Evolutionary conservation across 2,329 filamentous ascomycete species (phyloP), one percentile per base, ranked within the genome.

Genomic region (Fusarium chuoi): DNA sequence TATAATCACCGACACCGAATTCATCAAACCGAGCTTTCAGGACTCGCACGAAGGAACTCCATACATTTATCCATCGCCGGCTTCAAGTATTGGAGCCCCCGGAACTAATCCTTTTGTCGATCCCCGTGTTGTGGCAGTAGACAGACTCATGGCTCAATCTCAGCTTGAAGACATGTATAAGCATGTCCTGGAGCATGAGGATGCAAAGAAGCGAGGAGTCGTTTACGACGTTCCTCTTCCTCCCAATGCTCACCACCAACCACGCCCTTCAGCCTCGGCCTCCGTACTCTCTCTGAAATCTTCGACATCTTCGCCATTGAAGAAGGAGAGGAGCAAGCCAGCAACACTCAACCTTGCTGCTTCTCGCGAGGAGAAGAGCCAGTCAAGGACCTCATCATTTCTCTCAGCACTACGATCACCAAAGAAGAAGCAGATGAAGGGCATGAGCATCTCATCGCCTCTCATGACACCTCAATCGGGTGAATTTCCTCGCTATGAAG

Each of bases 111-210:
- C 88, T 22, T 91, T 90, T 28, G 93, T 98, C 68, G 94, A 98
- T 81, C 91, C 92, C 67, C 88, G 88, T 67, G 89, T 98, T 22
- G 88, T 98, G 30, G 89, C 92, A 67, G 88, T 89, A 68, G 94
- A 98, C 82, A 90, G 89, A 80, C 87, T 89, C 78, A 92, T 92
- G 85, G 91, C 94, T 72, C 91, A 96, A 82, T 87, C 92, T 74
- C 93, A 98, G 81, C 91, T 98, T 82, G 95, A 98, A 82, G 91
- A 94, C 77, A 91, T 98, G 81, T 98, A 98, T 83, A 94, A 92
- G 70, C 93, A 95, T 75, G 95, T 98, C 73, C 93, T 98, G 91
- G 94, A 95, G 81, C 93, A 97, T 77, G 95, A 98, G 78, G 89
- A 89, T 65, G 89, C 89, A 58, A 92, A 91, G 81, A 85, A 87